A percentile compares a stretch with the other conserved stretches of the same genome.
These are phyloP conservation scores for Clausena lansium DNA, from an alignment of 345 rosid species.

Conservation along the genomic window DNA sequence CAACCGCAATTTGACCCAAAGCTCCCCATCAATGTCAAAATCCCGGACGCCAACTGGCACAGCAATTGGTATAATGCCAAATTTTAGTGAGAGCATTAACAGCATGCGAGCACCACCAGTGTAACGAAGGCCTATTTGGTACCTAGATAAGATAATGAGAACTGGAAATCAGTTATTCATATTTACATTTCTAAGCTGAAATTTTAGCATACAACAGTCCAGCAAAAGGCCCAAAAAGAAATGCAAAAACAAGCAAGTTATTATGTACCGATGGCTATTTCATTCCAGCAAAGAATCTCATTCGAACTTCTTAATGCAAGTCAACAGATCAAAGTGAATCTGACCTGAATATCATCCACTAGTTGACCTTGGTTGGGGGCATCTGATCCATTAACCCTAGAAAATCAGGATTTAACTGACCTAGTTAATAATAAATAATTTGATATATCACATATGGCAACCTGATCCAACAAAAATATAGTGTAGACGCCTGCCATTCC, in stretches of 20 bases:
- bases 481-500: background rate
- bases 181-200: background rate
- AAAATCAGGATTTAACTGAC: background rate
- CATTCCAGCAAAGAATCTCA: background rate
- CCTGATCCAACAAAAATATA: no score
- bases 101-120: slow-evolving; percentile 97
- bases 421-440: background rate
- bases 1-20: slow-evolving; percentile 96
- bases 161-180: slow-evolving; percentile 19
- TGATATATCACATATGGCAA: background rate
- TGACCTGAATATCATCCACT: background rate
- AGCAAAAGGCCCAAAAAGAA: slow-evolving; percentile 10
- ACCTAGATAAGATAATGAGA: slow-evolving; percentile 48
- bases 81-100: slow-evolving; percentile 82
- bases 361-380: background rate
- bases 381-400: background rate
- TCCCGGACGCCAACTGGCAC: slow-evolving; percentile 94
- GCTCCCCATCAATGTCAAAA: slow-evolving; percentile 97
- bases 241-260: slow-evolving; percentile 1
- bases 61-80: slow-evolving; percentile 73
- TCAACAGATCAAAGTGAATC: background rate
- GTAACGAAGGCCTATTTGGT: slow-evolving; percentile 94
- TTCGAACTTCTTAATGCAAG: background rate
- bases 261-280: background rate
- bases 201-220: background rate